phyloP scores from a whole-genome alignment of 2,329 filamentous ascomycete genomes.

The Rhynchosporium graminicola region DNA sequence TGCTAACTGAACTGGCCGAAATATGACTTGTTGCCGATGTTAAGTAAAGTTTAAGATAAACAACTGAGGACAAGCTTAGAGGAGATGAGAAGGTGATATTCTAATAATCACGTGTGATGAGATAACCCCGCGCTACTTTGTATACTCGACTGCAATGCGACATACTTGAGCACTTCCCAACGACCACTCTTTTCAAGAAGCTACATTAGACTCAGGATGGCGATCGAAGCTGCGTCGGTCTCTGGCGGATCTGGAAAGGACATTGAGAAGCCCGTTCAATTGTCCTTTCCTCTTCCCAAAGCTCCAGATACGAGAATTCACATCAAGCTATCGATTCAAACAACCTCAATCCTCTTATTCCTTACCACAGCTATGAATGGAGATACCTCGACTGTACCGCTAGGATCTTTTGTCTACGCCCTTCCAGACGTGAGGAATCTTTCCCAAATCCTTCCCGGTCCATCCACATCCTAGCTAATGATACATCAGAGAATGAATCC shows the following conservation, averaged over 20 bases:
- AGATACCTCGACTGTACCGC: slow-evolving; percentile 53
- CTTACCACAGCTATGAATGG: slow-evolving; percentile 59
- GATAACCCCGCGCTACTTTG: slow-evolving; percentile 4
- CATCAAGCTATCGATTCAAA: slow-evolving; percentile 58
- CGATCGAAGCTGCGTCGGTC: slow-evolving; percentile 6
- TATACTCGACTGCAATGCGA: neutral
- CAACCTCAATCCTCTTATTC: slow-evolving; percentile 60
- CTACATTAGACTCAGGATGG: slow-evolving; percentile 20
- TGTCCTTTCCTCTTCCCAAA: slow-evolving; percentile 62
- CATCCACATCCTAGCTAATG: slow-evolving; percentile 21
- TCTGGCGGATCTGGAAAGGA: slow-evolving; percentile 11
- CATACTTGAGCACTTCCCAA: neutral
- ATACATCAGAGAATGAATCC: slow-evolving; percentile 40
- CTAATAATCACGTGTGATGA: neutral
- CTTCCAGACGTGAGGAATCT: slow-evolving; percentile 72
- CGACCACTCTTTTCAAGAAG: neutral
- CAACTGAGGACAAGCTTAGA: too few species aligned
- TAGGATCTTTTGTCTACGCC: slow-evolving; percentile 93
- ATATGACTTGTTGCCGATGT: too few species aligned
- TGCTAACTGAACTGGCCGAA: too few species aligned
- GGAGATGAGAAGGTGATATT: too few species aligned
- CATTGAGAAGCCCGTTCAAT: slow-evolving; percentile 40
- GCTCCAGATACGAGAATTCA: slow-evolving; percentile 63
- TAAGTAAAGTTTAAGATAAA: too few species aligned
- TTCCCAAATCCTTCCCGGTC: neutral